Evolutionary conservation across 371 early-diverging fungal species (phyloP), one percentile per base, ranked within the genome.

Genomic region (Rhizomucor pusillus): DNA sequence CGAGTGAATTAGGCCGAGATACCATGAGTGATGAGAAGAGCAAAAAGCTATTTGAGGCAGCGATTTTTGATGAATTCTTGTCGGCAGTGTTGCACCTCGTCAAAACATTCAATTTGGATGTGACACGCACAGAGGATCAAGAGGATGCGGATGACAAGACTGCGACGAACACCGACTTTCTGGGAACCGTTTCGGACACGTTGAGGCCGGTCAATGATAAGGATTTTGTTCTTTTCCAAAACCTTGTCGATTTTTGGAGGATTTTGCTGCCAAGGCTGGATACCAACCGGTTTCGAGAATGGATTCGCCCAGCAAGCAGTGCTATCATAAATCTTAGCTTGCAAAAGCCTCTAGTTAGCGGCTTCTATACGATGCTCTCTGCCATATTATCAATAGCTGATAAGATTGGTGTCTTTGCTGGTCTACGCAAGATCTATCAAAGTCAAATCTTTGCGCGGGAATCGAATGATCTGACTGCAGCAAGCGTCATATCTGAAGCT

Each of bases 331-430:
- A 71, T 5, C 66, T 78, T 25, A 86, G 88, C 25, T 50, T 71
- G 0, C 59, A 69, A 34, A 51, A 83, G 44, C 89, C 90, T 0
- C 63, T 89, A 2, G 81, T 91, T 20, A 87, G 86, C 62, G 90
- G 89, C 0, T 90, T 88, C 47, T 90, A 90, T 65, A 84, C 82
- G 37, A 78, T 91, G 65, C 56, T 88, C 29, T 70, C 81, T 0
- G 63, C 80, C 2, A 69, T 82, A 7, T 44, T 90, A 14, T 50
- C 58, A 5, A 60, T 82, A 12, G 70, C 75, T 36, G 71, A 80
- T 46, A 57, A 62, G n/a, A 56, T 52, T 5, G 54, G 64, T 0
- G 51, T 71, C 12, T 88, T 87, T 50, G 33, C 52, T 0, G 59
- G 59, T 0, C 62, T 54, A 29, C 61, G 66, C 33, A 34, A 52